Evolutionary conservation across 2,329 filamentous ascomycete species (phyloP).

Genomic region (Dothideomycetes sp.): DNA sequence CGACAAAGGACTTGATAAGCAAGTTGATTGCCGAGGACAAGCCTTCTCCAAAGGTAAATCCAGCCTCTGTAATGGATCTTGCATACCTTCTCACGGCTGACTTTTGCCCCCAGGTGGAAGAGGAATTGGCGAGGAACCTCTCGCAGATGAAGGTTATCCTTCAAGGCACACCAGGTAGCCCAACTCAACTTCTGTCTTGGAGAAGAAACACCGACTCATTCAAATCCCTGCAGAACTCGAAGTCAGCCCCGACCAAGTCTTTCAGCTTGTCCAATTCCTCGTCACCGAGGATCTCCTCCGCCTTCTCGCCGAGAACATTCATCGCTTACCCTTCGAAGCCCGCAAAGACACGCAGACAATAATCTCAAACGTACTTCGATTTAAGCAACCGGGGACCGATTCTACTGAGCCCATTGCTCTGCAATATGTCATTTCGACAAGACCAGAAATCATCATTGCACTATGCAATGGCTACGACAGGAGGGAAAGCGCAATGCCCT

Average conservation of each 20-base stretch:
- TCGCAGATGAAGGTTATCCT: slow-evolving; percentile 85
- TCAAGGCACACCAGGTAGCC: slow-evolving; percentile 88
- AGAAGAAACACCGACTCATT: not conserved
- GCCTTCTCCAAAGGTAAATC: slow-evolving; percentile 46
- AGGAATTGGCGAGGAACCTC: slow-evolving; percentile 78
- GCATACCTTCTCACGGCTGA: not conserved
- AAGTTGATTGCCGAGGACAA: slow-evolving; percentile 47
- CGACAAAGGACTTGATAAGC: slow-evolving; percentile 51
- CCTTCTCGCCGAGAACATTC: slow-evolving; percentile 69
- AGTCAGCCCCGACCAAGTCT: slow-evolving; percentile 75
- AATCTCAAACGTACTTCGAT: slow-evolving; percentile 89
- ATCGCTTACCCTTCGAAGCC: slow-evolving; percentile 85
- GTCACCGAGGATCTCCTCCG: slow-evolving; percentile 85
- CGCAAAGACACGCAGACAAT: slow-evolving; percentile 93
- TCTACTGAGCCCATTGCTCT: slow-evolving; percentile 72
- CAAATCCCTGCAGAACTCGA: slow-evolving; percentile 55
- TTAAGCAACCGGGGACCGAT: slow-evolving; percentile 57
- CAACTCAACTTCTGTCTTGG: no score
- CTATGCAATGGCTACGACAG: slow-evolving; percentile 83
- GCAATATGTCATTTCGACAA: slow-evolving; percentile 75
- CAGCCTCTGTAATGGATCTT: no score
- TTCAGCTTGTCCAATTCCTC: slow-evolving; percentile 71
- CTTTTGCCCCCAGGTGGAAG: slow-evolving; percentile 49
- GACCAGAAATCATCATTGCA: slow-evolving; percentile 78
- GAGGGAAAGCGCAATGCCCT: slow-evolving; percentile 83